Conservation (phyloP, 2,329 filamentous ascomycete genomes). For the Thelonectria olida region DNA sequence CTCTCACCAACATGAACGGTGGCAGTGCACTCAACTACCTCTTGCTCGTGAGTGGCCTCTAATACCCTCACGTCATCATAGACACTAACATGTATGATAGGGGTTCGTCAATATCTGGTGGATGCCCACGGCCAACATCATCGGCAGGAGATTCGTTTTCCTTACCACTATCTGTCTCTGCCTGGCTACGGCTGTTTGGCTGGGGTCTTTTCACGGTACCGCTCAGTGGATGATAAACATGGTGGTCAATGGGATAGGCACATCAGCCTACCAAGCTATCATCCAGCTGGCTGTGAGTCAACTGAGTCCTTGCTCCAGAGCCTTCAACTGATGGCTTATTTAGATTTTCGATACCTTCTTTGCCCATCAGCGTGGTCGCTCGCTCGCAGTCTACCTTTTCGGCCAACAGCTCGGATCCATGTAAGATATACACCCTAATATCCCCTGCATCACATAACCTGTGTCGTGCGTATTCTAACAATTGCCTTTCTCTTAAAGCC, state of each 20-base stretch:
- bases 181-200: constrained; percentile 6
- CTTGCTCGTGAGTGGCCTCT: constrained; percentile 1
- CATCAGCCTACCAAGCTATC: constrained; percentile 10
- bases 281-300: constrained; percentile 3
- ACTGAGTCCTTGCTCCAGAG: neutral
- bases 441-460: neutral
- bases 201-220: constrained; percentile 1
- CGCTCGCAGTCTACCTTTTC: constrained; percentile 3
- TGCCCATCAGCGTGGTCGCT: constrained; percentile 5
- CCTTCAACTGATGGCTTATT: neutral
- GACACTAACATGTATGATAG: neutral
- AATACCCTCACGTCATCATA: neutral
- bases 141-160: constrained; percentile 8
- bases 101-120: constrained; percentile 15
- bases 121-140: constrained; percentile 8
- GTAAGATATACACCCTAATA: neutral
- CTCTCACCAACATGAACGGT: constrained; percentile 11
- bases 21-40: constrained; percentile 15
- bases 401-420: constrained; percentile 11
- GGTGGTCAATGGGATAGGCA: constrained; percentile 10
- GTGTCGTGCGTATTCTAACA: neutral
- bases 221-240: constrained; percentile 10
- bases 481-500: neutral
- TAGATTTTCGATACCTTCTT: constrained; percentile 13
- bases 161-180: constrained; percentile 2